Conservation (phyloP, 1,284 basidiomycete species). For the Leccinum cinnamomeum region DNA sequence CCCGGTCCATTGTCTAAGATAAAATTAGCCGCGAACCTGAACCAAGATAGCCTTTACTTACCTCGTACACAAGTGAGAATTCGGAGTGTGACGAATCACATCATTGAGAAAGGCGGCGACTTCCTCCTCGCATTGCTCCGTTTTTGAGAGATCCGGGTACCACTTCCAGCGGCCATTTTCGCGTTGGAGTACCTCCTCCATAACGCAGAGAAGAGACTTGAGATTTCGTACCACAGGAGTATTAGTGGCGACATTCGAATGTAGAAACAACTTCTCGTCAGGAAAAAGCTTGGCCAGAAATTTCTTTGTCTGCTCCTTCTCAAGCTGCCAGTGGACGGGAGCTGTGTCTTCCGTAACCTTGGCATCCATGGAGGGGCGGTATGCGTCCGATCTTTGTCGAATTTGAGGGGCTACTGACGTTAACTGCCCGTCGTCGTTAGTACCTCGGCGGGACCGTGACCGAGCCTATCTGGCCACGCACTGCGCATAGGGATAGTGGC, state of each 20-base stretch:
- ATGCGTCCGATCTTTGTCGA: neutral
- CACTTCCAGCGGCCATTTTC: neutral
- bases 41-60: neutral
- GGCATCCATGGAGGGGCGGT: constrained; percentile 1
- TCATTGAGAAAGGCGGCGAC: neutral
- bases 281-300: neutral
- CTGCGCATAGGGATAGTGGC: neutral
- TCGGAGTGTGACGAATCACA: neutral
- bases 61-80: neutral
- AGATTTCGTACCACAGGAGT: neutral
- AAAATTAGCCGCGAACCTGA: neutral
- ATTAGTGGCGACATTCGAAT: neutral
- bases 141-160: neutral
- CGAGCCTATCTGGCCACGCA: neutral
- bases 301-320: neutral
- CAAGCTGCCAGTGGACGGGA: constrained; percentile 2
- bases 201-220: neutral
- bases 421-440: neutral
- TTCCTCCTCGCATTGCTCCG: neutral
- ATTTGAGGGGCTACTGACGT: neutral
- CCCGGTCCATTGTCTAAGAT: neutral
- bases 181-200: neutral
- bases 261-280: neutral
- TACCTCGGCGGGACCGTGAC: too few species aligned
- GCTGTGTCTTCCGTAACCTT: constrained; percentile 3